phyloP scores from a whole-genome alignment of 176 grass and related monocot species.

The Miscanthus lutarioriparius region DNA sequence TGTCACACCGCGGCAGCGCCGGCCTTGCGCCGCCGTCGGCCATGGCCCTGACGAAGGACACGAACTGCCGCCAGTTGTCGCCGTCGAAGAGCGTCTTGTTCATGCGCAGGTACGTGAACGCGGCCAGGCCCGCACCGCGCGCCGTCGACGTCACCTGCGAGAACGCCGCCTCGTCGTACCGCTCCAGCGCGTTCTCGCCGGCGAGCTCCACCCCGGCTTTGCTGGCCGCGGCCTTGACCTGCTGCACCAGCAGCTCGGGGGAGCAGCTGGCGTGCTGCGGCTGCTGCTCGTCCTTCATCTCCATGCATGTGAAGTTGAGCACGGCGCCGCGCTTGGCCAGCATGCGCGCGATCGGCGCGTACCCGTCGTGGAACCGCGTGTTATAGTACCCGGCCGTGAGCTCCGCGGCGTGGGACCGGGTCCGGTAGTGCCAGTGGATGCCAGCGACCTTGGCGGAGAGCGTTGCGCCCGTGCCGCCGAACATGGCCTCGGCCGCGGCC shows the following conservation, averaged over 20 bases:
- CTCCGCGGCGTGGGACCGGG: conserved; percentile 85
- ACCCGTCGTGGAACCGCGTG: conserved; percentile 71
- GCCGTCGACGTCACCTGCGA: conserved; percentile 60
- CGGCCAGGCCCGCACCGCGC: conserved; percentile 46
- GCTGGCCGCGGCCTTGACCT: conserved; percentile 53
- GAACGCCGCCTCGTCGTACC: conserved; percentile 87
- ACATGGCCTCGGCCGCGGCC: conserved; percentile 67
- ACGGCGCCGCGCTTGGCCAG: conserved; percentile 62
- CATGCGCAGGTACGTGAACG: conserved; percentile 93
- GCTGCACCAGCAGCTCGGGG: conserved; percentile 66
- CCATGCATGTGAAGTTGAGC: conserved; percentile 99
- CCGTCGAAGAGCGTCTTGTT: conserved; percentile 82
- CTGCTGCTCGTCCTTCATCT: conserved; percentile 96
- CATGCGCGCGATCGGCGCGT: conserved; percentile 65
- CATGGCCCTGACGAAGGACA: conserved; percentile 82
- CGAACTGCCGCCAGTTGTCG: conserved; percentile 86
- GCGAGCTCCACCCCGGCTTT: conserved; percentile 60
- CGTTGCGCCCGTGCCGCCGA: conserved; percentile 62
- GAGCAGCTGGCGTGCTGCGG: conserved; percentile 68
- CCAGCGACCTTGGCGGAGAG: conserved; percentile 91
- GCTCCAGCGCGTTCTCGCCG: conserved; percentile 90
- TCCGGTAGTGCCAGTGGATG: conserved; percentile 97
- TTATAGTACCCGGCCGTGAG: conserved; percentile 98
- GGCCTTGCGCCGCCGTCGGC: conserved; percentile 46
- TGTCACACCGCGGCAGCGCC: conserved; percentile 61